Percentiles rank a stretch among this genome's conserved stretches.
Conservation (phyloP, 306 rosid genomes). For the peach (Prunus persica) region Prunus_persica_NCBIv2 NC_034013.1:11506001-11506500, state of each 20-base stretch:
- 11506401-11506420: slow-evolving; percentile 97
- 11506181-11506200: background rate
- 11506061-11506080: background rate
- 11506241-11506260: slow-evolving; percentile 75
- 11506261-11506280: slow-evolving; percentile 59
- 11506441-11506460: slow-evolving; percentile 93
- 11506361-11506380: slow-evolving; percentile 94
- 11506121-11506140: background rate
- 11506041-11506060: background rate
- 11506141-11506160: background rate
- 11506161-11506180: background rate
- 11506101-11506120: background rate
- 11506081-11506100: background rate
- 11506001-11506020: background rate
- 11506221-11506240: slow-evolving; percentile 95
- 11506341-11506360: slow-evolving; percentile 80
- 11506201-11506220: slow-evolving; percentile 80
- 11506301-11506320: slow-evolving; percentile 93
- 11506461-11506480: slow-evolving; percentile 89
- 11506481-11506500: slow-evolving; percentile 87
- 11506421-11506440: slow-evolving; percentile 93
- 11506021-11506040: background rate
- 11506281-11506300: slow-evolving; percentile 93
- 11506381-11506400: slow-evolving; percentile 78
- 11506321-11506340: slow-evolving; percentile 81